Base-by-base conservation (phyloP, 768 basidiomycete species). In the Pleurotus giganteus region DNA sequence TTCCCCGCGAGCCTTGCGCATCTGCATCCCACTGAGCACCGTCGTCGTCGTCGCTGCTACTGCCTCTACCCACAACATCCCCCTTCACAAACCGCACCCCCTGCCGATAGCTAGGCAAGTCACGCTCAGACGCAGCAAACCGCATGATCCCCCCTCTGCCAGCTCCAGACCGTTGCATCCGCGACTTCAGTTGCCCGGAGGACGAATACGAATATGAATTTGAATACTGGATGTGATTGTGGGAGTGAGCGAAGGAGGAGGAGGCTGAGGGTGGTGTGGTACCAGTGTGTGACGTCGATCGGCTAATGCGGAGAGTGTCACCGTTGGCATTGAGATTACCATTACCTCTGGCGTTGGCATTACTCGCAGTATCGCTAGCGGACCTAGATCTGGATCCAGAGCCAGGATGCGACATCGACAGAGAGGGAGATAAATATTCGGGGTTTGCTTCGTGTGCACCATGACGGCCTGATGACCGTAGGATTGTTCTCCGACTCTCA, bases 21-120 rank as follows among this genome's bases (percentile, higher is more conserved):
- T 41, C 12, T 17, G 39, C 12, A 7, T 17, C 39, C 39, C 39
- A 7, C 39, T 17, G 7, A 11, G 13, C 39, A 17, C 19, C 39
- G 19, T 41, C 39, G 12, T n/a, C n/a, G n/a, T n/a, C n/a, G n/a
- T n/a, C n/a, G n/a, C n/a, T n/a, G n/a, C n/a, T n/a, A n/a, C n/a
- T n/a, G n/a, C n/a, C n/a, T n/a, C n/a, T n/a, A n/a, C 39, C 39
- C 39, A 19, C 19, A 19, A 45, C 27, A 45, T 45, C 44, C 1
- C 44, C 34, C 21, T 17, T n/a, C 29, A 51, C 49, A 37, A 51
- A 51, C 21, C 32, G 21, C 2, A 51, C 49, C 7, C 49, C 32
- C 12, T 51, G 49, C n/a, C n/a, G n/a, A n/a, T n/a, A n/a, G n/a
- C 49, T 34, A 5, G 49, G 49, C n/a, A 51, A 24, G 34, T 51